A percentile compares a stretch with the other conserved stretches of the same genome.
phyloP scores from a whole-genome alignment of 2,329 filamentous ascomycete genomes.

The Fusarium sacchari region DNA sequence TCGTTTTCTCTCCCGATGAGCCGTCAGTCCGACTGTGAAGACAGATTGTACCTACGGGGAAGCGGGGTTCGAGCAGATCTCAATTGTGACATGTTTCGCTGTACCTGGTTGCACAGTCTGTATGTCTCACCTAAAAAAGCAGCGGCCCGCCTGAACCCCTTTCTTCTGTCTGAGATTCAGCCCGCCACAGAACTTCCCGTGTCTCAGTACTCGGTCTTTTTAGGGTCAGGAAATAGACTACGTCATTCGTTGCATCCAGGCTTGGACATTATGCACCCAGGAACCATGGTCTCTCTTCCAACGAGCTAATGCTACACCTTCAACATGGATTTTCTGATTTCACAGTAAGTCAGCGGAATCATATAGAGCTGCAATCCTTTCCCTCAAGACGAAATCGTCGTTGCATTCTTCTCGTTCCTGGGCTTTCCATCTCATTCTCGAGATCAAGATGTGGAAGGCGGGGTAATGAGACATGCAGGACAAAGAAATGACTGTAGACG shows the following conservation, averaged over 20 bases:
- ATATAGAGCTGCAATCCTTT: accelerated
- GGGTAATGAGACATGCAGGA: neutral
- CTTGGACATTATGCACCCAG: accelerated
- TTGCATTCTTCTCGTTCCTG: neutral
- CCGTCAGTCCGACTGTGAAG: neutral
- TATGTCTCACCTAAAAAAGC: neutral
- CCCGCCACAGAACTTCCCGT: neutral
- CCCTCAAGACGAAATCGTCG: neutral
- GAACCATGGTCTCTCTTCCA: neutral
- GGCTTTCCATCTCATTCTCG: neutral
- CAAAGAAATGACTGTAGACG: neutral
- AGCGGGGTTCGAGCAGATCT: neutral
- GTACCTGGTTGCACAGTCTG: neutral
- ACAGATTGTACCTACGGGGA: no score
- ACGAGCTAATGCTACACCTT: accelerated
- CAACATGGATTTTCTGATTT: accelerated
- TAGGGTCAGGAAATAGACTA: accelerated
- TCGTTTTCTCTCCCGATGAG: neutral
- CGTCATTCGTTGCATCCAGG: neutral
- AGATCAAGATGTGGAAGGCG: neutral
- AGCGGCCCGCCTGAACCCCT: neutral
- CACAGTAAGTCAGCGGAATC: neutral
- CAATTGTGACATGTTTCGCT: neutral
- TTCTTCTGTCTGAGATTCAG: neutral
- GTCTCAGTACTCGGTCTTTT: neutral